Conservation (phyloP, 1,139 yeast species). For the Chernovozyma aurita region DNA sequence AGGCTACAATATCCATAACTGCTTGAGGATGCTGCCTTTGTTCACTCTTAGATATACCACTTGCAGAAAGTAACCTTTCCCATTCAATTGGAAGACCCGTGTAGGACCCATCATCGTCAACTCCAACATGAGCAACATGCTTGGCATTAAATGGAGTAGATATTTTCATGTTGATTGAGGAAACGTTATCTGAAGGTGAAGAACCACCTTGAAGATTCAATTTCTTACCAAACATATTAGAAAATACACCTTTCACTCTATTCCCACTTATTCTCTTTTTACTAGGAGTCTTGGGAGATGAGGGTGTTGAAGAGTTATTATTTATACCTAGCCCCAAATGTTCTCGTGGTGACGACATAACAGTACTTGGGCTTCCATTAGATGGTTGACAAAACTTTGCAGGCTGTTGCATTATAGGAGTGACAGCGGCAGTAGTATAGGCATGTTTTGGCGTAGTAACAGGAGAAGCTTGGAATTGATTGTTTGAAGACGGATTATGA, state of each 20-base stretch:
- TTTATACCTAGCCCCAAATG: conserved; percentile 22
- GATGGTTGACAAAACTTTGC: conserved; percentile 10
- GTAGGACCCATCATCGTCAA: conserved; percentile 81
- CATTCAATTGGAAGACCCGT: conserved; percentile 92
- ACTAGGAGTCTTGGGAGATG: conserved; percentile 12
- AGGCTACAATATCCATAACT: conserved; percentile 87
- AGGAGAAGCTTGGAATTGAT: conserved; percentile 8
- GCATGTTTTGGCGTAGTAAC: conserved; percentile 12
- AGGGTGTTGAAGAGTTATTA: conserved; percentile 7
- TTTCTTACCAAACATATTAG: conserved; percentile 37
- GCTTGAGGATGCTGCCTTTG: conserved; percentile 93
- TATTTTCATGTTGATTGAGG: conserved; percentile 53
- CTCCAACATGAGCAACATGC: conserved; percentile 91
- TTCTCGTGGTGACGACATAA: conserved; percentile 20
- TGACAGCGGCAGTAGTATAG: conserved; percentile 31
- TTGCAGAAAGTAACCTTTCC: conserved; percentile 77
- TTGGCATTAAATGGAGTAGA: conserved; percentile 88
- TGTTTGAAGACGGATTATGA: conserved; percentile 11
- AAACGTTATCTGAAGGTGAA: conserved; percentile 16
- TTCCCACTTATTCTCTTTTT: conserved; percentile 33
- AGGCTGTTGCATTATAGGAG: conserved; percentile 26
- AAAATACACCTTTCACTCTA: conserved; percentile 38
- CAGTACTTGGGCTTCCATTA: background rate
- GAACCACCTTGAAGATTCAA: conserved; percentile 13
- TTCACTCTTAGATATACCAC: conserved; percentile 81